phyloP scores from a whole-genome alignment of 805 yeast genomes.

The Tetrapisispora fleetii region DNA sequence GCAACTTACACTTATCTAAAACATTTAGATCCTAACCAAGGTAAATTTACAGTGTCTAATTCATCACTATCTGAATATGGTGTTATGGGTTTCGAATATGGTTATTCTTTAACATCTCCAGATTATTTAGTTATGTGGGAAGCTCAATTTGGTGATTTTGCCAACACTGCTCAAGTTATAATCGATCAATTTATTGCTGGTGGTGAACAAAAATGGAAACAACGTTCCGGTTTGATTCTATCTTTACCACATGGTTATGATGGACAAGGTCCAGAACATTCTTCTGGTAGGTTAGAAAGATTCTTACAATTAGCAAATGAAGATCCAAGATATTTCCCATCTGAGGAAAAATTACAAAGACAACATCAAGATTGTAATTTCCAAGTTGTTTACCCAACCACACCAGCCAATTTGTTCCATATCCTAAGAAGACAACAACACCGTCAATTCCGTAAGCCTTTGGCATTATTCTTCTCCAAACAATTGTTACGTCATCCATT shows the following conservation, averaged over 20 bases:
- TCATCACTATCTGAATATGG: constrained; percentile 97
- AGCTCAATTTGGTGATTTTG: constrained; percentile 99
- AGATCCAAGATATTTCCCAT: constrained; percentile 91
- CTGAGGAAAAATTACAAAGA: constrained; percentile 77
- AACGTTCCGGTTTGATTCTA: constrained; percentile 91
- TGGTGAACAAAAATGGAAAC: constrained; percentile 98
- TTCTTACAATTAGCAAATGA: constrained; percentile 92
- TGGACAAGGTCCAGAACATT: constrained; percentile 99
- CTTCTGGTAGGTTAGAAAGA: constrained; percentile 95
- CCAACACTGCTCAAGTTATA: constrained; percentile 97
- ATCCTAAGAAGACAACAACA: constrained; percentile 97
- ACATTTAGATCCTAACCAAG: constrained; percentile 70
- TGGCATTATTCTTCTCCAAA: constrained; percentile 82
- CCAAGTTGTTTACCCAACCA: constrained; percentile 97
- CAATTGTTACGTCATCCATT: constrained; percentile 93
- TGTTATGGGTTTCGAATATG: constrained; percentile 98
- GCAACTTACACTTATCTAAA: constrained; percentile 76
- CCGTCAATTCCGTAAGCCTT: constrained; percentile 94
- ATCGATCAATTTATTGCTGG: constrained; percentile 93
- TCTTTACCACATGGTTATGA: constrained; percentile 99
- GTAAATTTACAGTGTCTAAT: constrained; percentile 79
- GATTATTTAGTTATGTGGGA: constrained; percentile 98
- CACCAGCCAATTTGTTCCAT: constrained; percentile 96
- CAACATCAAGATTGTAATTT: constrained; percentile 98
- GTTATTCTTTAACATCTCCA: constrained; percentile 95